Evolutionary conservation across 108 stramenopile species (phyloP), one percentile per base, ranked within the genome.

Genomic region (Pseudonitzschia multiseries): DNA sequence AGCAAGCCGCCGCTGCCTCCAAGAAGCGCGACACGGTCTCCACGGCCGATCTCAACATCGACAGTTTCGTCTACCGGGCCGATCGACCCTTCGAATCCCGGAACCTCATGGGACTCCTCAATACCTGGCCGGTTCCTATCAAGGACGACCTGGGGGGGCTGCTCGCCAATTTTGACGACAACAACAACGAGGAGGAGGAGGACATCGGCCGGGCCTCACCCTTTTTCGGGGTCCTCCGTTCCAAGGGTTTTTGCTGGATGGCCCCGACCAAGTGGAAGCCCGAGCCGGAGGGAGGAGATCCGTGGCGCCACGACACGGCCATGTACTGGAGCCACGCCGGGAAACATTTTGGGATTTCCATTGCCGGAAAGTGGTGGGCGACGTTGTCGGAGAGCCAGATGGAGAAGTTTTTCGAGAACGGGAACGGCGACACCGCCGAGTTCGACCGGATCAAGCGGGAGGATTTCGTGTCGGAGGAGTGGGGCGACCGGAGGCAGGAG

Each of bases 171-270:
- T 36, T 54, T 21, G 64, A 76, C 27, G 42, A 32, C 27, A 0
- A 43, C 43, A 43, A 21, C 22, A 46, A 32, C 42, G 60, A 75
- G n/a, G 81, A 65, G 31, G 52, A 66, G 22, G 75, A 78, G 28
- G 69, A 69, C n/a, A 13, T 26, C 9, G 52, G 40, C 42, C 61
- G 69, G 1, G 27, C 8, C 10, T 72, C 62, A 33, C 86, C 86
- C 24, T 90, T 95, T 71, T 69, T 75, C 20, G 91, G 91, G 44
- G 87, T 98, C 1, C 61, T 99, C 40, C 86, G 98, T 3, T 87
- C 84, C 52, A 99, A 99, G 79, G 98, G 98, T 9, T 99, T 99
- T 74, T 87, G 95, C 68, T 99, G 98, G 98, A 87, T 98, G 80
- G 94, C 95, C 28, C 94, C 95, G 20, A 84, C 72, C 8, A 73